These are phyloP conservation scores for Pyrus bretschneideri DNA, from an alignment of 306 rosid species.

Conservation along the genomic window DNA sequence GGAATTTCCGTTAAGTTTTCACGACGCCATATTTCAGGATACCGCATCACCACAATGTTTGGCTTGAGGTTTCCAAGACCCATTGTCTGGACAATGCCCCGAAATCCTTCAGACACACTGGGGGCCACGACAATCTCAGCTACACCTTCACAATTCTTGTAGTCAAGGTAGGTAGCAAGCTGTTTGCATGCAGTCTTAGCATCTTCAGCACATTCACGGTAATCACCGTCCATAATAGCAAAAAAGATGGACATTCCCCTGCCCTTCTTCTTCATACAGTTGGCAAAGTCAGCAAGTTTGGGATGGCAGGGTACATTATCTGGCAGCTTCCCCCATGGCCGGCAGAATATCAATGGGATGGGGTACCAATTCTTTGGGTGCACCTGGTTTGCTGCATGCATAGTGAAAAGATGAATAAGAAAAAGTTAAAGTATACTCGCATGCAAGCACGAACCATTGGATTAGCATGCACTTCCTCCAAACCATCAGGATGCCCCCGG, in stretches of 20 bases:
- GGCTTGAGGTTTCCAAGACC: slow-evolving; percentile 99
- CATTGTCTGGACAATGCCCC: slow-evolving; percentile 95
- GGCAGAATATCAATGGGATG: slow-evolving; percentile 89
- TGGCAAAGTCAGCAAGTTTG: slow-evolving; percentile 96
- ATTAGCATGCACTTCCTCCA: not conserved
- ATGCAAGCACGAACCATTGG: not conserved
- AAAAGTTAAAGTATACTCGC: not conserved
- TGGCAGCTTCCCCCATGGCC: slow-evolving; percentile 98
- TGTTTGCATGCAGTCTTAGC: slow-evolving; percentile 90
- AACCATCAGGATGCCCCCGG: not conserved
- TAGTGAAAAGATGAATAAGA: slow-evolving; percentile 7
- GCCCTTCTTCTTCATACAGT: slow-evolving; percentile 98
- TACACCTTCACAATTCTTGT: slow-evolving; percentile 98
- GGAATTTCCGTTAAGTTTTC: slow-evolving; percentile 93
- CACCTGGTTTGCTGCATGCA: slow-evolving; percentile 79
- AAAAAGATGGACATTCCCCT: slow-evolving; percentile 97
- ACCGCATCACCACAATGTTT: slow-evolving; percentile 94
- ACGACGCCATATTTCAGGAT: slow-evolving; percentile 98
- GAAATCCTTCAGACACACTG: slow-evolving; percentile 85
- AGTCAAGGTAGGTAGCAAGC: slow-evolving; percentile 82
- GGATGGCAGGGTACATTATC: slow-evolving; percentile 99
- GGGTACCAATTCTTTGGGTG: slow-evolving; percentile 99
- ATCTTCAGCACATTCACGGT: slow-evolving; percentile 91
- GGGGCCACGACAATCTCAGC: slow-evolving; percentile 99
- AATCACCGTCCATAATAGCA: slow-evolving; percentile 92